These are phyloP conservation scores for Beauveria asiatica DNA, from an alignment of 2,329 filamentous ascomycete genomes.

Conservation along the genomic window DNA sequence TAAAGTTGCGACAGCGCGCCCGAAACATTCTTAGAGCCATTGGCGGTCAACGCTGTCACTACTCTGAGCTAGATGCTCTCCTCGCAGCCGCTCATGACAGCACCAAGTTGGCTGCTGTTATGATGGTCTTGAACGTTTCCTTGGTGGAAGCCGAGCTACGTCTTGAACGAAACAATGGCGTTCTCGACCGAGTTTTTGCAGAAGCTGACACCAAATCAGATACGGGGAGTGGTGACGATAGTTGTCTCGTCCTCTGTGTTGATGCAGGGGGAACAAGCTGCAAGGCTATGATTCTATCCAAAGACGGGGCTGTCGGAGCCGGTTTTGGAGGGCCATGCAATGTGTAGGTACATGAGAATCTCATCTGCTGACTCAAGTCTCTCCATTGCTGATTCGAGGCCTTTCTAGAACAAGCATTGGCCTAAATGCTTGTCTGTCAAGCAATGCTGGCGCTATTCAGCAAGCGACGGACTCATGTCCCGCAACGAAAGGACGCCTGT, in stretches of 20 bases:
- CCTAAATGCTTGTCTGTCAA: constrained; percentile 19
- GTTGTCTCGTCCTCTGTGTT: constrained; percentile 25
- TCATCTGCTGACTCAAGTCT: not conserved
- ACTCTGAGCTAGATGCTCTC: constrained; percentile 15
- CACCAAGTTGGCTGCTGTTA: constrained; percentile 9
- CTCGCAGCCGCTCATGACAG: constrained; percentile 13
- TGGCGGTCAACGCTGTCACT: constrained; percentile 12
- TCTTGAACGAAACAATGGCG: constrained; percentile 12
- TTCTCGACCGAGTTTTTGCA: constrained; percentile 14
- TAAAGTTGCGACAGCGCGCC: constrained; percentile 23
- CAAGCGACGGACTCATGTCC: constrained; percentile 17
- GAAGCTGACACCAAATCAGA: not conserved
- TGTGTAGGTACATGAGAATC: constrained; percentile 21
- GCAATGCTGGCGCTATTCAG: constrained; percentile 20
- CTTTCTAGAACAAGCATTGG: constrained; percentile 18
- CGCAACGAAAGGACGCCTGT: constrained; percentile 9
- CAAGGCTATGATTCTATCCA: constrained; percentile 26
- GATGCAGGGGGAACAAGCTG: constrained; percentile 35
- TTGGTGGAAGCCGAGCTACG: constrained; percentile 17
- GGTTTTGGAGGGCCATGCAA: constrained; percentile 31
- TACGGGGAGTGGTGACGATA: not conserved
- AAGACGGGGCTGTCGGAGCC: constrained; percentile 17
- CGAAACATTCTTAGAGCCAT: constrained; percentile 18
- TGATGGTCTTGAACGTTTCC: constrained; percentile 1
- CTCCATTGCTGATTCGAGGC: not conserved